A percentile compares a stretch with the other conserved stretches of the same genome.
Conservation (phyloP, 352 stramenopile species). For the Aphanomyces stellatus region DNA sequence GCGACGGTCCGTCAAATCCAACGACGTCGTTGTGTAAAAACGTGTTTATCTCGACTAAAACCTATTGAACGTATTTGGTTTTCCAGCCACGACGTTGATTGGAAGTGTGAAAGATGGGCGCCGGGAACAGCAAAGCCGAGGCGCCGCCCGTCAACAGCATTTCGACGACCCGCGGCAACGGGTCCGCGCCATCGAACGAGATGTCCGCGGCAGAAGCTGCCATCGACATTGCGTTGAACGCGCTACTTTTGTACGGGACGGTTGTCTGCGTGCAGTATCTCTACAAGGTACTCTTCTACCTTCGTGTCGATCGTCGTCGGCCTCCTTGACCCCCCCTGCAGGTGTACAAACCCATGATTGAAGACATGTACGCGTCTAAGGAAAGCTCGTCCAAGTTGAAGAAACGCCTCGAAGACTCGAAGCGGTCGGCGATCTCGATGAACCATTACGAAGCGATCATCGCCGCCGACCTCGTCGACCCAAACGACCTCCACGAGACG, state of each 20-base stretch:
- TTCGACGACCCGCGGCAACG: neutral
- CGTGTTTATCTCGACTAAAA: too few relatives aligned
- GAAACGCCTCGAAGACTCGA: slow-evolving; percentile 51
- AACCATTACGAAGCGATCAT: slow-evolving; percentile 89
- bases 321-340: slow-evolving; percentile 13
- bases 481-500: slow-evolving; percentile 81
- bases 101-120: slow-evolving; percentile 9
- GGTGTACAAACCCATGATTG: slow-evolving; percentile 75
- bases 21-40: too few relatives aligned
- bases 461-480: slow-evolving; percentile 91
- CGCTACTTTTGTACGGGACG: slow-evolving; percentile 74
- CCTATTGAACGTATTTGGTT: too few relatives aligned
- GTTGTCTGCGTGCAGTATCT: slow-evolving; percentile 77
- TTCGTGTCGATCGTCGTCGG: neutral
- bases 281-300: slow-evolving; percentile 43
- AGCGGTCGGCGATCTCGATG: slow-evolving; percentile 59
- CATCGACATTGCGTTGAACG: slow-evolving; percentile 65
- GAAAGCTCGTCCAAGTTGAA: slow-evolving; percentile 63
- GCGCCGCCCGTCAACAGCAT: neutral
- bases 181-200: slow-evolving; percentile 27
- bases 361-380: slow-evolving; percentile 59
- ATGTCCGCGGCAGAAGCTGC: slow-evolving; percentile 39
- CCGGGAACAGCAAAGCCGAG: slow-evolving; percentile 8
- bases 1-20: too few relatives aligned
- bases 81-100: too few relatives aligned